phyloP scores from a whole-genome alignment of 2,329 filamentous ascomycete species.

The Esteya vermicola region DNA sequence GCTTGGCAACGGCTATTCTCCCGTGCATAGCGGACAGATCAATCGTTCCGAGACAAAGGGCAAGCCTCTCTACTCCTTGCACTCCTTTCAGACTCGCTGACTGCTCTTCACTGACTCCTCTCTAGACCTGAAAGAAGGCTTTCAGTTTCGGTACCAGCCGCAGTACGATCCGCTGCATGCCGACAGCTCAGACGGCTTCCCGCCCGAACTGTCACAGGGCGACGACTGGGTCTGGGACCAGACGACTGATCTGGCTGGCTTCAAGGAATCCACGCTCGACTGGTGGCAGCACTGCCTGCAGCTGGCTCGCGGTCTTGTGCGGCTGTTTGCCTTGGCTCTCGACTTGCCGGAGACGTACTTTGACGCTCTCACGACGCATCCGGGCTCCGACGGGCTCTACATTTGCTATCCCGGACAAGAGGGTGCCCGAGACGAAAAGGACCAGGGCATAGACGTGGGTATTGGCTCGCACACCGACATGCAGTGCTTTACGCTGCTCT shows the following conservation, averaged over 20 bases:
- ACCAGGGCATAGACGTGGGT: conserved; percentile 18
- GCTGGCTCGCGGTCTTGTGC: conserved; percentile 11
- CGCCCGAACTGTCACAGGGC: conserved; percentile 4
- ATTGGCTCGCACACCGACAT: conserved; percentile 33
- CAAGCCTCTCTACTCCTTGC: not conserved
- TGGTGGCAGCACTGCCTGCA: conserved; percentile 13
- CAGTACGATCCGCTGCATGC: conserved; percentile 10
- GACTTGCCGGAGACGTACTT: conserved; percentile 19
- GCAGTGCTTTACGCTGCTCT: conserved; percentile 34
- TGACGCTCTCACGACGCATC: conserved; percentile 22
- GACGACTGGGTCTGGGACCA: conserved; percentile 13
- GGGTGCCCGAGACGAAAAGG: conserved; percentile 5
- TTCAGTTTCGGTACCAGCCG: conserved; percentile 13
- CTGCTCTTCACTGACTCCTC: not conserved
- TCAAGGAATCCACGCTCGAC: conserved; percentile 10
- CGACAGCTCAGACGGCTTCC: not conserved
- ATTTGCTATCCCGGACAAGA: conserved; percentile 13
- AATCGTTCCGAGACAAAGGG: conserved; percentile 9
- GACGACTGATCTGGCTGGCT: conserved; percentile 11
- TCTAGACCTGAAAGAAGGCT: conserved; percentile 12
- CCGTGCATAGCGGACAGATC: conserved; percentile 9
- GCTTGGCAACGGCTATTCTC: conserved; percentile 11
- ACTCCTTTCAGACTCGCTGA: not conserved
- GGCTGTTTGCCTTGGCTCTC: conserved; percentile 12
- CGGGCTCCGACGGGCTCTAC: conserved; percentile 15